These are phyloP conservation scores for Cryptosporidium meleagridis DNA, from an alignment of 169 alveolate genomes.

Conservation along the genomic window DNA sequence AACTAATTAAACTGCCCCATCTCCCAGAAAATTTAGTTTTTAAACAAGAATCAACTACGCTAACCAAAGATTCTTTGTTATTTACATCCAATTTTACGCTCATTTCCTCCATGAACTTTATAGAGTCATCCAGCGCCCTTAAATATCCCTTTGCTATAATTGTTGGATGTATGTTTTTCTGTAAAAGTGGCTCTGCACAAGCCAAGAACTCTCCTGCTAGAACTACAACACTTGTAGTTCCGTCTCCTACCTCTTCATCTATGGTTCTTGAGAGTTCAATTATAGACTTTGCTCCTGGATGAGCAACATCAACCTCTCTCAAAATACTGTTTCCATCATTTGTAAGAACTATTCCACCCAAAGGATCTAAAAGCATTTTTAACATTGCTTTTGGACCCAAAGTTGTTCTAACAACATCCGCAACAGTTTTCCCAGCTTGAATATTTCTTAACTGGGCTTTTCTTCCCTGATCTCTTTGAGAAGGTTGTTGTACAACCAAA, in stretches of 20 bases:
- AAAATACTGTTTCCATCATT: slow-evolving; percentile 98
- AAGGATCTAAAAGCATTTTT: slow-evolving; percentile 98
- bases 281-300: slow-evolving; percentile 99
- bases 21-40: slow-evolving; percentile 94
- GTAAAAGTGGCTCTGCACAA: slow-evolving; percentile 96
- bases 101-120: slow-evolving; percentile 87
- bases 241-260: slow-evolving; percentile 99
- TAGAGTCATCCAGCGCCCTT: slow-evolving; percentile 93
- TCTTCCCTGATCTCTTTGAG: slow-evolving; percentile 87
- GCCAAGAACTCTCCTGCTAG: slow-evolving; percentile 99
- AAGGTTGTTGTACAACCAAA: slow-evolving; percentile 85
- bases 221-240: slow-evolving; percentile 99
- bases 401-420: slow-evolving; percentile 97
- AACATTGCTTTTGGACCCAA: slow-evolving; percentile 99
- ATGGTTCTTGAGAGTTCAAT: slow-evolving; percentile 96
- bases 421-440: slow-evolving; percentile 96
- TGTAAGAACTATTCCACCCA: slow-evolving; percentile 99
- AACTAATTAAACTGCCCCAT: slow-evolving; percentile 94
- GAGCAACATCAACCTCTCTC: slow-evolving; percentile 97
- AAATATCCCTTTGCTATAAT: slow-evolving; percentile 93
- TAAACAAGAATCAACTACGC: slow-evolving; percentile 86
- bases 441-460: slow-evolving; percentile 87
- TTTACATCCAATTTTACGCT: slow-evolving; percentile 89
- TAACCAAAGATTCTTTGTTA: slow-evolving; percentile 86
- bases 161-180: slow-evolving; percentile 96